phyloP scores from a whole-genome alignment of 441 rosid species.

The Syzygium syzygioides region DNA sequence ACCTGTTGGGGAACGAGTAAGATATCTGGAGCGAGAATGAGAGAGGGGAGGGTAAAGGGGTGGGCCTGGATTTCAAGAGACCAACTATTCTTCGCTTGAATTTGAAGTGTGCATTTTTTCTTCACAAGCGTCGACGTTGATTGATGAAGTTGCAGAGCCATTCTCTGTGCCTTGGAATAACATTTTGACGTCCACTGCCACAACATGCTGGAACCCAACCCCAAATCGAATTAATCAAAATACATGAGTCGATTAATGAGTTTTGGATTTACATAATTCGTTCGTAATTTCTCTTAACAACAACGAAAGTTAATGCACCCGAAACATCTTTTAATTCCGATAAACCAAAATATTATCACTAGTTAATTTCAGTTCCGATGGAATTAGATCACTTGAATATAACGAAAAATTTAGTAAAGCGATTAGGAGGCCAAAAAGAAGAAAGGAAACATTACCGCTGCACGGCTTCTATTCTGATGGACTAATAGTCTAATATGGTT shows the following conservation, averaged over 20 bases:
- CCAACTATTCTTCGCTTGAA: background rate
- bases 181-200: background rate
- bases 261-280: background rate
- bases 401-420: background rate
- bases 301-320: background rate
- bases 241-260: background rate
- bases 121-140: background rate
- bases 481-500: background rate
- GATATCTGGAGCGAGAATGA: no score
- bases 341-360: background rate
- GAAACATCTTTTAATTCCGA: background rate
- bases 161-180: background rate
- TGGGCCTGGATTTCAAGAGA: background rate
- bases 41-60: no score
- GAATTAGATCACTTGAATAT: background rate
- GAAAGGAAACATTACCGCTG: background rate
- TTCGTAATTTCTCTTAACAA: background rate
- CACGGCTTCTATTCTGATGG: background rate
- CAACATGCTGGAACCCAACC: no score
- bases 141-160: background rate
- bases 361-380: background rate
- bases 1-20: no score
- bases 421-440: background rate
- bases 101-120: background rate
- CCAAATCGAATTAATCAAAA: background rate